Evolutionary conservation across 2,329 filamentous ascomycete species (phyloP).

Genomic region (Spiromastix sp.): DNA sequence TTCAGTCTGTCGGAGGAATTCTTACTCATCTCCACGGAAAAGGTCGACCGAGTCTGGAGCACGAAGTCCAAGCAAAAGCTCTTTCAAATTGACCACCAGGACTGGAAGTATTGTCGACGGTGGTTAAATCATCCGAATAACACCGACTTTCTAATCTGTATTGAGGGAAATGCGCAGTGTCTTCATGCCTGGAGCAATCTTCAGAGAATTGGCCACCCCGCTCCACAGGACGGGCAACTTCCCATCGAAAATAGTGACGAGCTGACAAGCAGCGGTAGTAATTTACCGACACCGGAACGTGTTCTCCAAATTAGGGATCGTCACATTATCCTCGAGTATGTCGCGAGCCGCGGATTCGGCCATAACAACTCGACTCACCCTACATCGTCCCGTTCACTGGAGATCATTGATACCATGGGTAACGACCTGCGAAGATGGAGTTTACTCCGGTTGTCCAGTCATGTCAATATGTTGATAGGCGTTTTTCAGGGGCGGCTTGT

Average conservation of each 20-base stretch:
- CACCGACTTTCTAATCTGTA: constrained; percentile 4
- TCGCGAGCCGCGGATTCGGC: neutral
- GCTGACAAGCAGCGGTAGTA: neutral
- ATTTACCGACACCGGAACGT: neutral
- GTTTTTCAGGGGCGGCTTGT: constrained; percentile 6
- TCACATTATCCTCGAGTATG: constrained; percentile 3
- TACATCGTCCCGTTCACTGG: neutral
- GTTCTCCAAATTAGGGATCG: neutral
- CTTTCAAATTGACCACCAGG: constrained; percentile 1
- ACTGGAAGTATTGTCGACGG: neutral
- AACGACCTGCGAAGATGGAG: neutral
- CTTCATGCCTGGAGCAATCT: constrained; percentile 4
- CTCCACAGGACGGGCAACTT: neutral
- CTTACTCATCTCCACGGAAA: constrained; percentile 5
- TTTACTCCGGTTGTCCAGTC: constrained; percentile 1
- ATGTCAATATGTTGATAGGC: constrained; percentile 7
- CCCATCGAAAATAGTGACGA: neutral
- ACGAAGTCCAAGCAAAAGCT: constrained; percentile 4
- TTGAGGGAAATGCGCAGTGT: constrained; percentile 4
- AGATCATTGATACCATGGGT: constrained; percentile 1
- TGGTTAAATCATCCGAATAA: constrained; percentile 8
- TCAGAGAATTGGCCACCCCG: neutral
- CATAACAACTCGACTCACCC: neutral
- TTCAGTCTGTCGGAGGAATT: constrained; percentile 5
- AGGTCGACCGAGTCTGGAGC: constrained; percentile 4